Base-by-base conservation (phyloP, 2,329 filamentous ascomycete genomes). In the Trichoderma pleuroti region DNA sequence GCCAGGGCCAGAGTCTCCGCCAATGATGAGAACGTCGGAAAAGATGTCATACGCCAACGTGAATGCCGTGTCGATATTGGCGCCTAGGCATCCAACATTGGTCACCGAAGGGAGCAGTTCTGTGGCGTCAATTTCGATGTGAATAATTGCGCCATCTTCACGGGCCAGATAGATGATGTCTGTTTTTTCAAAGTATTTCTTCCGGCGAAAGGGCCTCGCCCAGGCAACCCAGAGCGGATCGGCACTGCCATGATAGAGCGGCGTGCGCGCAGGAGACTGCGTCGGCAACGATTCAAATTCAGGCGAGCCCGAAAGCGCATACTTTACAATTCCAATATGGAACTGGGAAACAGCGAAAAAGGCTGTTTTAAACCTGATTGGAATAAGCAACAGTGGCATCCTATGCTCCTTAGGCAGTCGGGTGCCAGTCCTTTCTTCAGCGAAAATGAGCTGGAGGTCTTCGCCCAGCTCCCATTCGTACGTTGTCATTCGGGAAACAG, bases 101-200 rank as follows among this genome's bases (percentile, higher is more conserved):
- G 86, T 85, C 68, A 86, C 83, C 52, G 85, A 84, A 65, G 86
- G 84, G 67, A 90, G 78, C 74, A 87, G 83, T 59, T 85, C 86
- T 73, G 83, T 83, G 7, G 85, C 85, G 56, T 88, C 87, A 71
- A 93, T 88, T 74, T 93, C 90, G 5, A 95, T 81, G 73, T 91
- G 92, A 68, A 90, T 87, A 11, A 98, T 86, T 62, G 90, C 84
- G 4, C 96, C 96, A 77, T 98, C 95, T 81, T 98, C 95, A 68
- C 94, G 89, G 12, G 92, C 92, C 18, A 99, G 83, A 77, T 96
- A 97, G 62, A 98, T 89, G 72, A 91, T 89, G 76, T 98, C 96
- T 42, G 90, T 89, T 21, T 83, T 85, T 68, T 86, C 82, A 66
- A 87, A 87, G 74, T 91, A 91, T 14, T 83, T 81, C 72, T 86